Evolutionary conservation across 805 yeast species (phyloP), one percentile per base, ranked within the genome.

Genomic region (Hanseniaspora valbyensis): DNA sequence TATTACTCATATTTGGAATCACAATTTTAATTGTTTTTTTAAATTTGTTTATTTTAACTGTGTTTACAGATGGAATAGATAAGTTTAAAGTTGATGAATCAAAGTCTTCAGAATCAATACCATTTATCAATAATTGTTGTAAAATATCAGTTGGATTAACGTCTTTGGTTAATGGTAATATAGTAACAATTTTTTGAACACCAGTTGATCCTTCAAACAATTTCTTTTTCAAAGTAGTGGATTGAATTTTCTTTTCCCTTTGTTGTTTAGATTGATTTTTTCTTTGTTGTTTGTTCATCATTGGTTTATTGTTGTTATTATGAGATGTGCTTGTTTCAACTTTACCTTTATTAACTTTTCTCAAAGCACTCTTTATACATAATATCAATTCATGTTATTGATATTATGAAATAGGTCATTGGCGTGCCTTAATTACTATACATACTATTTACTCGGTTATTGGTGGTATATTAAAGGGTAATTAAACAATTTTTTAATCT

Each of bases 331-430:
- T 67, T 59, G 81, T 83, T 61, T 89, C 97, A 32, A 90, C 85
- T 64, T 87, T 89, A 54, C 97, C 97, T 61, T 83, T 89, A 59
- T 70, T 71, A 53, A 77, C 71, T 56, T 86, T 84, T 62, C 88
- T 94, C 59, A 90, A 66, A 32, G 88, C 77, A 54, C 95, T 83
- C 62, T 92, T 92, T 13, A 95, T 77, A n/a, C n/a, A n/a, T n/a
- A n/a, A n/a, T n/a, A n/a, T n/a, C n/a, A n/a, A n/a, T n/a, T n/a
- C n/a, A n/a, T n/a, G n/a, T n/a, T n/a, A n/a, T n/a, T n/a, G n/a
- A n/a, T n/a, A n/a, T n/a, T n/a, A n/a, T n/a, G n/a, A n/a, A n/a
- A n/a, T n/a, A n/a, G n/a, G n/a, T n/a, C n/a, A n/a, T n/a, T n/a
- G n/a, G n/a, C n/a, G n/a, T n/a, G n/a, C n/a, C n/a, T n/a, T n/a